A percentile compares a stretch with the other conserved stretches of the same genome.
Evolutionary conservation across 2,329 filamentous ascomycete genomes (phyloP).

Genomic region (Microascus cirrosus): DNA sequence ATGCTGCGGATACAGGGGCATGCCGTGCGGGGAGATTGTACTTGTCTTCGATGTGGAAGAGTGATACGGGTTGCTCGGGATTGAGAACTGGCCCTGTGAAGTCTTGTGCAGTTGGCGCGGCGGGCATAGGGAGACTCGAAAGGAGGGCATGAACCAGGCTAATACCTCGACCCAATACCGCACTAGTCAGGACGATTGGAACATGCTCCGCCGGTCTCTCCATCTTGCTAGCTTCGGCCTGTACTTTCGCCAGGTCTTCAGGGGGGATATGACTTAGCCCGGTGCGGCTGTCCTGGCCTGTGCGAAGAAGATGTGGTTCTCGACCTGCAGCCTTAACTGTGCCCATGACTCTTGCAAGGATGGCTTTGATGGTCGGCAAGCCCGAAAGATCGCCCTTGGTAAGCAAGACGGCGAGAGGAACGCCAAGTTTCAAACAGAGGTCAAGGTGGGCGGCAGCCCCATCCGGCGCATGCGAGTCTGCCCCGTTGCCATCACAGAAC

Average conservation of each 20-base stretch:
- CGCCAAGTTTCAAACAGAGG: slow-evolving; percentile 68
- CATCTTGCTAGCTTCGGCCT: slow-evolving; percentile 41
- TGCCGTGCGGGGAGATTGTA: slow-evolving; percentile 64
- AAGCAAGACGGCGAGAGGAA: slow-evolving; percentile 71
- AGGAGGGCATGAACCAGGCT: slow-evolving; percentile 73
- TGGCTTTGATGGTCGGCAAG: slow-evolving; percentile 56
- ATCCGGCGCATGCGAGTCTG: not conserved
- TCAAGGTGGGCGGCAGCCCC: slow-evolving; percentile 72
- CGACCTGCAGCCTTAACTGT: slow-evolving; percentile 66
- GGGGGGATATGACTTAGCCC: slow-evolving; percentile 46
- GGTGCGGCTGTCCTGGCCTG: slow-evolving; percentile 32
- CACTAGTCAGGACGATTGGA: slow-evolving; percentile 80
- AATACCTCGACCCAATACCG: slow-evolving; percentile 75
- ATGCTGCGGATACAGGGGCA: slow-evolving; percentile 11
- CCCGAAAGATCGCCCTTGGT: slow-evolving; percentile 87
- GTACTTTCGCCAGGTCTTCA: slow-evolving; percentile 46
- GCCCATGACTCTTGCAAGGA: slow-evolving; percentile 65
- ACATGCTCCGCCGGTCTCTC: slow-evolving; percentile 42
- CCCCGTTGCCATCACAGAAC: slow-evolving; percentile 8
- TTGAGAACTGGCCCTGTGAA: slow-evolving; percentile 43
- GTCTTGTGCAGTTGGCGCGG: slow-evolving; percentile 38
- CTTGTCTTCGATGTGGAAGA: slow-evolving; percentile 88
- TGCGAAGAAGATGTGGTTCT: slow-evolving; percentile 61
- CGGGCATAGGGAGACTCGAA: slow-evolving; percentile 60
- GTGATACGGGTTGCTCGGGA: slow-evolving; percentile 46